Evolutionary conservation across 2,329 filamentous ascomycete genomes (phyloP).

Genomic region (Stagonosporopsis chrysanthemi): DNA sequence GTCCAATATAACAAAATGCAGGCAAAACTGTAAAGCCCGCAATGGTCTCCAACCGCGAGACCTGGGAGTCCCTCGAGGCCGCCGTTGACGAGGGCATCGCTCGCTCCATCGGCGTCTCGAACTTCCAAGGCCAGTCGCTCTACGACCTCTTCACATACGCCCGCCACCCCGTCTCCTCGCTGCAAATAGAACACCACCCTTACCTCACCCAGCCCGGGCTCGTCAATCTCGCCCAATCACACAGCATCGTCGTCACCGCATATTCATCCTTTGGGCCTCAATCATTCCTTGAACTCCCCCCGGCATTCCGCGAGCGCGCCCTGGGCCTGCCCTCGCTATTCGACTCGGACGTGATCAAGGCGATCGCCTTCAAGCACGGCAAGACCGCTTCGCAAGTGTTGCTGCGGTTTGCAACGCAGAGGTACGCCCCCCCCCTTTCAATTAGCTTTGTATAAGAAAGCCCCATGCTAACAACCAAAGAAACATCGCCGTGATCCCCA

Average conservation of each 20-base stretch:
- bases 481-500: conserved; percentile 45
- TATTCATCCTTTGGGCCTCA: conserved; percentile 57
- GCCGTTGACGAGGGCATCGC: conserved; percentile 55
- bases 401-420: not conserved
- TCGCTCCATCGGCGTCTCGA: conserved; percentile 46
- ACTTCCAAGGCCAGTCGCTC: conserved; percentile 51
- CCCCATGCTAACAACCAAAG: conserved; percentile 47
- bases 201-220: conserved; percentile 44
- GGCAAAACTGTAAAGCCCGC: conserved; percentile 45
- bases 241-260: conserved; percentile 43
- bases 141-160: conserved; percentile 64
- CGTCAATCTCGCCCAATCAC: conserved; percentile 38
- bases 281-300: conserved; percentile 32
- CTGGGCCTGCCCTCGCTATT: conserved; percentile 37
- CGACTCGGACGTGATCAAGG: conserved; percentile 66
- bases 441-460: too few species aligned
- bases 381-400: conserved; percentile 72
- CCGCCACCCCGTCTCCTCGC: conserved; percentile 39
- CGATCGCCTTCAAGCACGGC: conserved; percentile 68
- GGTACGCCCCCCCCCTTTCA: not conserved
- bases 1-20: conserved; percentile 37
- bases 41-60: conserved; percentile 39
- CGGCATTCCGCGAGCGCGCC: not conserved
- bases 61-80: conserved; percentile 53
- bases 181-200: conserved; percentile 49